phyloP scores from a whole-genome alignment of 441 rosid genomes.

The Rhodomyrtus psidioides region DNA sequence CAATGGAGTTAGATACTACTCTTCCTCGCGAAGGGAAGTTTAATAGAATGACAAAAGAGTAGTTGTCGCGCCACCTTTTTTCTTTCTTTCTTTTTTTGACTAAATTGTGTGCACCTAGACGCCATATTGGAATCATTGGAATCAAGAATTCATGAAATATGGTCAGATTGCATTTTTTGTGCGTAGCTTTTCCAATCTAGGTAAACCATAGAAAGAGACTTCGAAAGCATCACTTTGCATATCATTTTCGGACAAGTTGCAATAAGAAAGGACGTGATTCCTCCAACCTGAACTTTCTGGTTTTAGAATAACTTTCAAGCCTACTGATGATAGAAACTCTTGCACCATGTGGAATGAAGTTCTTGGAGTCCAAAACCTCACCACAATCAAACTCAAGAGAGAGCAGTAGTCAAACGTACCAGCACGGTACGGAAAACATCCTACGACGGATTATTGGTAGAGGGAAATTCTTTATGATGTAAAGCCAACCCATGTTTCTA shows the following conservation, averaged over 20 bases:
- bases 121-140: not conserved
- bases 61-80: not conserved
- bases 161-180: not conserved
- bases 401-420: not conserved
- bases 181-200: not conserved
- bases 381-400: not conserved
- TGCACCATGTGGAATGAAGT: not conserved
- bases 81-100: not conserved
- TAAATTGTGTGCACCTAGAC: too few species aligned
- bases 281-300: not conserved
- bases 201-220: not conserved
- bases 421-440: not conserved
- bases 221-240: not conserved
- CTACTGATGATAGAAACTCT: not conserved
- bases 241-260: not conserved
- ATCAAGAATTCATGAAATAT: not conserved
- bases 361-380: not conserved
- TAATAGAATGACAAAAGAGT: not conserved
- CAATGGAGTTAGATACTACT: constrained; percentile 49
- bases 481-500: not conserved
- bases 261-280: not conserved
- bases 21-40: not conserved
- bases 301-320: not conserved
- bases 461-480: not conserved
- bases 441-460: not conserved